A percentile compares a stretch with the other conserved stretches of the same genome.
Evolutionary conservation across 148 eudicot genomes (phyloP).

Genomic region (Arctostaphylos glauca): DNA sequence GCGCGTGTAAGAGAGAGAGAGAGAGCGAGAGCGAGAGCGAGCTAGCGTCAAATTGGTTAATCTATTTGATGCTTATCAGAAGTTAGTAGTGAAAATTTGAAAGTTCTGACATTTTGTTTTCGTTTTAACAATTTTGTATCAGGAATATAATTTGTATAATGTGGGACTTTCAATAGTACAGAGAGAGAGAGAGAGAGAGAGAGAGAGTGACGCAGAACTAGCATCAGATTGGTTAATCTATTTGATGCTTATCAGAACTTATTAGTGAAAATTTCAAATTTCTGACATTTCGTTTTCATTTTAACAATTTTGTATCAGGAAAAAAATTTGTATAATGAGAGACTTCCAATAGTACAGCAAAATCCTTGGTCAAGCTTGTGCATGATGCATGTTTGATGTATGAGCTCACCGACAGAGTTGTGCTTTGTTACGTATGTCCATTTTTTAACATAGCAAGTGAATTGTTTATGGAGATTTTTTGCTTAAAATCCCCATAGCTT

Average conservation of each 20-base stretch:
- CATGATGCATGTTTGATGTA: background rate
- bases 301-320: background rate
- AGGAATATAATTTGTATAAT: background rate
- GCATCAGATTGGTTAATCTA: background rate
- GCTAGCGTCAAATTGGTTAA: background rate
- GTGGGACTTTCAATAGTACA: slow-evolving; percentile 56
- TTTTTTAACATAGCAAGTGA: too few relatives aligned
- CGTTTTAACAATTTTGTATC: background rate
- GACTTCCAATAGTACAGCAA: slow-evolving; percentile 40
- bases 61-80: background rate
- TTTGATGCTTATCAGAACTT: background rate
- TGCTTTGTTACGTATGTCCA: background rate
- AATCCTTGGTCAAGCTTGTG: background rate
- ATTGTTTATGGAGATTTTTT: too few relatives aligned
- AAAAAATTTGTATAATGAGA: slow-evolving; percentile 31
- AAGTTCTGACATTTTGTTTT: background rate
- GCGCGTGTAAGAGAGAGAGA: background rate
- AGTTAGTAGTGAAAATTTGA: background rate
- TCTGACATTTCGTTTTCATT: background rate
- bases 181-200: slow-evolving; percentile 9
- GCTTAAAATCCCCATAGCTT: background rate
- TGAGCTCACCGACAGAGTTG: background rate
- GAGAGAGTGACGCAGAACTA: background rate
- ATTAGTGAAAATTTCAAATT: background rate
- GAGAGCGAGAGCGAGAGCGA: slow-evolving; percentile 10